Conservation (phyloP, 495 filamentous ascomycete genomes). For the Evernia prunastri region DNA sequence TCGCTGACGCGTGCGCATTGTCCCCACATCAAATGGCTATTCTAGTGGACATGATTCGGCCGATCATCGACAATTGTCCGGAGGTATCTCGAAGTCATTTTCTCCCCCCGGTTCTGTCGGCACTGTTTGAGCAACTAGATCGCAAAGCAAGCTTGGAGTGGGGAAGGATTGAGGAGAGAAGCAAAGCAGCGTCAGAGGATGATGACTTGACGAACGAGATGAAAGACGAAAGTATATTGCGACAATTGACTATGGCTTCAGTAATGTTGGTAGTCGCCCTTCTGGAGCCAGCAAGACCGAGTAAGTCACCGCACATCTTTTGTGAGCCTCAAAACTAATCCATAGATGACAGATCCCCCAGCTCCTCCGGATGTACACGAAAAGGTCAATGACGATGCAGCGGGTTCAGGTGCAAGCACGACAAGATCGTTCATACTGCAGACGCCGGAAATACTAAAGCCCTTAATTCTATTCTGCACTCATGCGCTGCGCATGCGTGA, state of each 20-base stretch:
- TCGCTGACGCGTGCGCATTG: slow-evolving; percentile 72
- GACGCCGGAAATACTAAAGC: slow-evolving; percentile 71
- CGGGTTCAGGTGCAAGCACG: neutral
- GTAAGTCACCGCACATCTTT: slow-evolving; percentile 34
- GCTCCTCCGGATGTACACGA: slow-evolving; percentile 8
- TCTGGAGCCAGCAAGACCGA: slow-evolving; percentile 61
- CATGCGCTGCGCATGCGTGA: slow-evolving; percentile 89
- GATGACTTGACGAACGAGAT: slow-evolving; percentile 84
- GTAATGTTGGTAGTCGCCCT: slow-evolving; percentile 85
- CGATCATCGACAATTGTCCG: slow-evolving; percentile 86
- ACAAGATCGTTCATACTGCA: slow-evolving; percentile 57
- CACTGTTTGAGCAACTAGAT: slow-evolving; percentile 80
- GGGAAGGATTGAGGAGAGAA: slow-evolving; percentile 58
- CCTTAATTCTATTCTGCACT: slow-evolving; percentile 82
- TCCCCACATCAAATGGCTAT: slow-evolving; percentile 91
- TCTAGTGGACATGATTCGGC: slow-evolving; percentile 75
- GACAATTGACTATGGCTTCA: slow-evolving; percentile 86
- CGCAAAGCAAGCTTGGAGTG: slow-evolving; percentile 80
- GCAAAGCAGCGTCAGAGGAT: slow-evolving; percentile 55
- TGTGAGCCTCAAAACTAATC: neutral
- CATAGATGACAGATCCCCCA: slow-evolving; percentile 10
- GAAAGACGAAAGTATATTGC: slow-evolving; percentile 93
- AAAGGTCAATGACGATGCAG: slow-evolving; percentile 6
- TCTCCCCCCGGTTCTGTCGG: slow-evolving; percentile 74
- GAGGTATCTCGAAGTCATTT: slow-evolving; percentile 69